phyloP scores from a whole-genome alignment of 1,284 basidiomycete species.

The Hemileia vastatrix region DNA sequence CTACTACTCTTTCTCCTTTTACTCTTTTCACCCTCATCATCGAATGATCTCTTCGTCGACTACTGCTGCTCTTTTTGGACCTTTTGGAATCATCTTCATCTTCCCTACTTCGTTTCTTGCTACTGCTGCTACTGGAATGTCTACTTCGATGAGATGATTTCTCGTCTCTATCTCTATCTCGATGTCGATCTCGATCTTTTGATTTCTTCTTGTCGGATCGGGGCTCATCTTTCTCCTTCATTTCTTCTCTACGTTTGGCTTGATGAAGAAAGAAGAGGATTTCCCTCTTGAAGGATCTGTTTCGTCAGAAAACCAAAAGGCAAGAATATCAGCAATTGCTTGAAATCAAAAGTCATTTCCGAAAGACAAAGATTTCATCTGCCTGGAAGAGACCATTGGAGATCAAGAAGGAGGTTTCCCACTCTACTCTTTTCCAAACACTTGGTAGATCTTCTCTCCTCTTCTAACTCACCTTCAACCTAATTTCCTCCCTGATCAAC shows the following conservation, averaged over 20 bases:
- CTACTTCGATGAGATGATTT: neutral
- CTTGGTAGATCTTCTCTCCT: too few species aligned
- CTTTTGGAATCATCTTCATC: neutral
- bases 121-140: neutral
- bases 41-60: neutral
- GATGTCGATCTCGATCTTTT: neutral
- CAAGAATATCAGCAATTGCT: too few species aligned
- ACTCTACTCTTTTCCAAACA: too few species aligned
- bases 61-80: neutral
- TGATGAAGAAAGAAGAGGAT: neutral
- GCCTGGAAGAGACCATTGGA: too few species aligned
- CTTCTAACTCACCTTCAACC: neutral
- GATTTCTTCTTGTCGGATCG: neutral
- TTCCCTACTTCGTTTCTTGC: too few species aligned
- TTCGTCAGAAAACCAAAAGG: too few species aligned
- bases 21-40: neutral
- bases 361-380: too few species aligned
- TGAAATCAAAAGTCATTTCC: too few species aligned
- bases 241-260: neutral
- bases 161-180: neutral
- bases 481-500: conserved; percentile 15
- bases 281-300: too few species aligned
- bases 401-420: too few species aligned
- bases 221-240: neutral
- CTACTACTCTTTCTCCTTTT: neutral